A percentile compares a stretch with the other conserved stretches of the same genome.
phyloP scores from a whole-genome alignment of 2,329 filamentous ascomycete species.

The Lachnellula subtilissima region DNA sequence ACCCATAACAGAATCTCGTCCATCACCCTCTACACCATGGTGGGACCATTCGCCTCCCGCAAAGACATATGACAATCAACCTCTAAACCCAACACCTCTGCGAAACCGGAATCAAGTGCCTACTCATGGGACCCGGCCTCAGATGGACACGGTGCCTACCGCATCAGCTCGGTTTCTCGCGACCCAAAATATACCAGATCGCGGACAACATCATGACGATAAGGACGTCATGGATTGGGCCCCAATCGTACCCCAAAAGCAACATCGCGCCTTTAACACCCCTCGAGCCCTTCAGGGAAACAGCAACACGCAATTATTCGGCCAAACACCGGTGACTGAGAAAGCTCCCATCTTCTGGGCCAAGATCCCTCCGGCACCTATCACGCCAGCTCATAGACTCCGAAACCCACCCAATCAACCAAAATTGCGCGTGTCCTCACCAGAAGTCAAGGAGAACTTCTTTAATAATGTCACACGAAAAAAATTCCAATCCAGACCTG shows the following conservation, averaged over 20 bases:
- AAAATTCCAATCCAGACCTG: background rate
- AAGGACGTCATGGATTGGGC: constrained; percentile 65
- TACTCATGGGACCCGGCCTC: background rate
- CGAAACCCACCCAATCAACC: constrained; percentile 58
- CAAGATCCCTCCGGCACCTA: constrained; percentile 64
- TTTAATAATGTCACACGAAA: constrained; percentile 35
- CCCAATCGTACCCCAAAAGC: constrained; percentile 47
- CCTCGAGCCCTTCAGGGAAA: constrained; percentile 34
- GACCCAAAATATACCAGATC: constrained; percentile 1
- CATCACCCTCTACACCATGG: constrained; percentile 8
- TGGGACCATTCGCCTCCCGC: background rate
- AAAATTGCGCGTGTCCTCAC: constrained; percentile 43
- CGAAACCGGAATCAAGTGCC: background rate
- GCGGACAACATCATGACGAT: background rate
- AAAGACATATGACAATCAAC: background rate
- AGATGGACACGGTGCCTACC: constrained; percentile 4
- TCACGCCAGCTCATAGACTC: constrained; percentile 56
- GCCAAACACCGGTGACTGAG: constrained; percentile 17
- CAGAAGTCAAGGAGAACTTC: constrained; percentile 45
- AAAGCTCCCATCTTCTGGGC: constrained; percentile 56
- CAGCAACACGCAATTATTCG: constrained; percentile 35
- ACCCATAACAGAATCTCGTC: constrained; percentile 6
- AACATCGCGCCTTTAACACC: constrained; percentile 51
- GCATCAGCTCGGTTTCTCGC: constrained; percentile 9
- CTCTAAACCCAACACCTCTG: background rate